Conservation (phyloP, 352 stramenopile genomes). For the Globisporangium solare region DNA sequence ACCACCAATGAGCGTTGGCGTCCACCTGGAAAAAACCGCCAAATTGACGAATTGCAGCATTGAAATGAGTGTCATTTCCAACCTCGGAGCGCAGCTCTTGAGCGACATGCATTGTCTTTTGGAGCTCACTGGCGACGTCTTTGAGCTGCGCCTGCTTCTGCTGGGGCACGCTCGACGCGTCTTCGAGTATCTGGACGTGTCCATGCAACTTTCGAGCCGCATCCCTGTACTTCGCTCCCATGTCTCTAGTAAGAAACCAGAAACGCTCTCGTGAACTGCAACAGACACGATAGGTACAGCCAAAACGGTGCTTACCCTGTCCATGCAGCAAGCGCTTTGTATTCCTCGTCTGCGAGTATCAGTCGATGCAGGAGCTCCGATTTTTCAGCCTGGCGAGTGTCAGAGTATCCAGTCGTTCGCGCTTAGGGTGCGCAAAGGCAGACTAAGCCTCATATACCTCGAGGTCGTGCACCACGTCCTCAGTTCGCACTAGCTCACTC, state of each 20-base stretch:
- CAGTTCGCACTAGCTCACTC: conserved; percentile 23
- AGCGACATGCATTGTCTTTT: conserved; percentile 12
- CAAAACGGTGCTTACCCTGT: conserved; percentile 19
- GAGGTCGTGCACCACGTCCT: conserved; percentile 14
- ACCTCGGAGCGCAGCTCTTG: conserved; percentile 28
- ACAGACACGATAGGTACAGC: conserved; percentile 6
- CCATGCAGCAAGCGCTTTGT: conserved; percentile 26
- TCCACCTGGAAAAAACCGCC: background rate
- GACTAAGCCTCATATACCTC: conserved; percentile 12
- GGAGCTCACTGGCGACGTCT: conserved; percentile 13
- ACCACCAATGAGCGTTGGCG: background rate
- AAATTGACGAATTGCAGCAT: background rate
- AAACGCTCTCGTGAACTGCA: conserved; percentile 7
- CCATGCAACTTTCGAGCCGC: conserved; percentile 28
- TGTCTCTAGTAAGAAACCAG: conserved; percentile 20
- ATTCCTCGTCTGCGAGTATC: conserved; percentile 27
- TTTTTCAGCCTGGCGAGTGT: conserved; percentile 14
- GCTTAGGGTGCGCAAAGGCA: background rate
- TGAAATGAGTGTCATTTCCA: background rate
- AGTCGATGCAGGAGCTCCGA: conserved; percentile 25
- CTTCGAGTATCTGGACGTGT: conserved; percentile 36
- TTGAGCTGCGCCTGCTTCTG: conserved; percentile 24
- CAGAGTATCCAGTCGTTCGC: background rate
- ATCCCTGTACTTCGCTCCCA: conserved; percentile 32
- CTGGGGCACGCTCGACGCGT: conserved; percentile 21